phyloP scores from a whole-genome alignment of 1,139 yeast genomes.

The Magnusiomyces magnusii region DNA sequence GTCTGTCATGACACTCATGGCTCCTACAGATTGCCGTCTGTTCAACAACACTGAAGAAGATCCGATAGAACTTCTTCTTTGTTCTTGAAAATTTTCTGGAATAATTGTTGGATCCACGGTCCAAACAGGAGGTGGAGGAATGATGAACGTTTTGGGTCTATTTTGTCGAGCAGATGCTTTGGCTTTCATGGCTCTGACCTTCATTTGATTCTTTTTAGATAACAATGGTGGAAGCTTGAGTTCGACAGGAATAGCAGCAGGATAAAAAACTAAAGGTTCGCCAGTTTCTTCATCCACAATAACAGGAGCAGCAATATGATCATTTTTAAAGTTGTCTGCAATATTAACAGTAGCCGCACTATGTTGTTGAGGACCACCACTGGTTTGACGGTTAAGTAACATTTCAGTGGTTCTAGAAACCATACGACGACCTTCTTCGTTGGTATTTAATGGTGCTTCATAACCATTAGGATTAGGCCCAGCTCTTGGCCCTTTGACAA shows the following conservation, averaged over 20 bases:
- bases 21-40: background rate
- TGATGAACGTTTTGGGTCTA: constrained; percentile 5
- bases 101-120: constrained; percentile 9
- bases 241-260: constrained; percentile 32
- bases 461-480: background rate
- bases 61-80: background rate
- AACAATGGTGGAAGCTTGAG: constrained; percentile 23
- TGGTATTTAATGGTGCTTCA: constrained; percentile 4
- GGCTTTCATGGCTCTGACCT: constrained; percentile 6
- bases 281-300: constrained; percentile 3
- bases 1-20: constrained; percentile 11
- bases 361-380: background rate
- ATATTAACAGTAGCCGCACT: constrained; percentile 2
- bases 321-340: constrained; percentile 4
- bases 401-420: constrained; percentile 1
- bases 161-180: constrained; percentile 3
- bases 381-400: background rate
- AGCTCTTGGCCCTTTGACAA: background rate
- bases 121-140: constrained; percentile 17
- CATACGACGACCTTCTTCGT: background rate
- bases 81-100: constrained; percentile 5
- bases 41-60: constrained; percentile 8
- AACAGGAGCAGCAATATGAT: constrained; percentile 3
- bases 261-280: constrained; percentile 23
- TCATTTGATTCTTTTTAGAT: constrained; percentile 19